A percentile compares a stretch with the other conserved stretches of the same genome.
Conservation (phyloP, 2,329 filamentous ascomycete species). For the Fusarium cyanostomum region DNA sequence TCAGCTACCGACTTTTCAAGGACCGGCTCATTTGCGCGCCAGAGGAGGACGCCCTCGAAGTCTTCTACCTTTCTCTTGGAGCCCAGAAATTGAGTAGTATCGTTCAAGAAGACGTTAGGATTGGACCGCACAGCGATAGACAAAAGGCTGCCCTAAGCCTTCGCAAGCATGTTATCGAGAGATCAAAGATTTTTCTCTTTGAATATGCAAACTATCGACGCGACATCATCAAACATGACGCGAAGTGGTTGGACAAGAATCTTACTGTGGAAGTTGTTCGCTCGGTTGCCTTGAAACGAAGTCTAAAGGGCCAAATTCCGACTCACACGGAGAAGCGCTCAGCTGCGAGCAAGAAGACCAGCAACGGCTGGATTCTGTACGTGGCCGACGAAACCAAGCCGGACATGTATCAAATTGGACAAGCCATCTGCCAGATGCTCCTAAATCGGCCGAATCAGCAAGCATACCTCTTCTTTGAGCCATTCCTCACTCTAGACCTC, state of each 20-base stretch:
- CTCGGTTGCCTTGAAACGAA: conserved; percentile 79
- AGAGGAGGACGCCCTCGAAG: conserved; percentile 86
- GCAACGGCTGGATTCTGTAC: conserved; percentile 73
- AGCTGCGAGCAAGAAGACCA: conserved; percentile 69
- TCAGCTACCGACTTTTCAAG: conserved; percentile 89
- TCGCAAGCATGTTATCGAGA: conserved; percentile 84
- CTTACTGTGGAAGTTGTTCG: conserved; percentile 80
- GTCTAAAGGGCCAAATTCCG: conserved; percentile 75
- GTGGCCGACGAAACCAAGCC: conserved; percentile 74
- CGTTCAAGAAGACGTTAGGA: conserved; percentile 79
- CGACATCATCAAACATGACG: conserved; percentile 85
- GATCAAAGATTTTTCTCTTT: conserved; percentile 89
- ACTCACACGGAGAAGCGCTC: conserved; percentile 79
- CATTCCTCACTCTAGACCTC: conserved; percentile 86
- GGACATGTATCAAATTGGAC: conserved; percentile 92
- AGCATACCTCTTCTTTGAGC: conserved; percentile 90
- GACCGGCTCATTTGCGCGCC: conserved; percentile 85
- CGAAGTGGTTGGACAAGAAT: conserved; percentile 90
- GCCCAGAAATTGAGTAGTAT: conserved; percentile 78
- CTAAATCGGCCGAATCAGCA: conserved; percentile 86
- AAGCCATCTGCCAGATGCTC: conserved; percentile 83
- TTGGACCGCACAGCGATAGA: conserved; percentile 73
- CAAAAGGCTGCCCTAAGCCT: conserved; percentile 75
- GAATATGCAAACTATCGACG: conserved; percentile 74
- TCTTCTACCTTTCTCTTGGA: conserved; percentile 84